A percentile compares a stretch with the other conserved stretches of the same genome.
Evolutionary conservation across 768 basidiomycete genomes (phyloP).

Genomic region (Melanogaster broomeanus): DNA sequence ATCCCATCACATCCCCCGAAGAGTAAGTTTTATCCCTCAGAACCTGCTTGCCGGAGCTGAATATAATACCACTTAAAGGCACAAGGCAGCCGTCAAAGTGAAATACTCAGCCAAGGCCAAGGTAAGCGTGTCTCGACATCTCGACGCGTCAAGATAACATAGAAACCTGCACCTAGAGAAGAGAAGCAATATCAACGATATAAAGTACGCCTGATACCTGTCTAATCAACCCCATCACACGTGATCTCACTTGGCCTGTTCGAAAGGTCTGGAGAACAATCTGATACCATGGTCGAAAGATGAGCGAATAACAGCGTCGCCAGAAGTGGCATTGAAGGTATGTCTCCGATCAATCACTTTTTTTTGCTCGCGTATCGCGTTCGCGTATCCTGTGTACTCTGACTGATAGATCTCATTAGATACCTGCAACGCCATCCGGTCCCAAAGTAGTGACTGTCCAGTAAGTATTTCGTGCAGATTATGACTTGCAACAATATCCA

Average conservation of each 20-base stretch:
- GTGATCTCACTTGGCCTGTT: background rate
- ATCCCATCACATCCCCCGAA: slow-evolving; percentile 11
- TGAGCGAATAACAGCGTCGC: background rate
- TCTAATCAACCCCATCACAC: background rate
- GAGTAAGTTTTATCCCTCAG: slow-evolving; percentile 14
- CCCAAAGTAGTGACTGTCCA: slow-evolving; percentile 36
- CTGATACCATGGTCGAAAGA: background rate
- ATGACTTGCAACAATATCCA: background rate
- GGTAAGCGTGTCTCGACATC: slow-evolving; percentile 7
- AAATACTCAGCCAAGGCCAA: slow-evolving; percentile 10
- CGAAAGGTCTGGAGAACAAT: slow-evolving; percentile 10
- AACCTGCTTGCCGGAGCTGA: slow-evolving; percentile 1
- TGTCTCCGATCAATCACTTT: background rate
- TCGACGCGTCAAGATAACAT: slow-evolving; percentile 8
- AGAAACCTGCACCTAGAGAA: slow-evolving; percentile 1
- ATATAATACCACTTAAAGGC: slow-evolving; percentile 18
- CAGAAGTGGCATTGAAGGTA: slow-evolving; percentile 1
- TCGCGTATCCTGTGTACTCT: background rate
- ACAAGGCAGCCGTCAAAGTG: slow-evolving; percentile 7
- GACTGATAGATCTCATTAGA: slow-evolving; percentile 4
- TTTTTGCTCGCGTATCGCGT: background rate
- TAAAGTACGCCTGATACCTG: slow-evolving; percentile 4
- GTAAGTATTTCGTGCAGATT: slow-evolving; percentile 19
- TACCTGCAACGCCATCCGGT: background rate
- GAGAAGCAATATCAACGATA: background rate